Conservation (phyloP, 768 basidiomycete species). For the Suillus paluster region DNA sequence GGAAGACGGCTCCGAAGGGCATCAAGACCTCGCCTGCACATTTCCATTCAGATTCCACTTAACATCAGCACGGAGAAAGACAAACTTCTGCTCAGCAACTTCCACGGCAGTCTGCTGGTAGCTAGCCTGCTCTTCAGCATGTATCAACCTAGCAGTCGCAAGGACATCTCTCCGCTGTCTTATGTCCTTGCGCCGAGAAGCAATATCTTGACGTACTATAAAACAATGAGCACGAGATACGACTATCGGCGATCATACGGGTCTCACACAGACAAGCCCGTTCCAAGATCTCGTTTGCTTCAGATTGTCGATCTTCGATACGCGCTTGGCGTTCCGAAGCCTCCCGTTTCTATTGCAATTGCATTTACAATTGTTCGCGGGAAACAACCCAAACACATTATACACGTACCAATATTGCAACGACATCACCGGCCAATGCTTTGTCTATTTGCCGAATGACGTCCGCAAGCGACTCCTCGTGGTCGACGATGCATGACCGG, state of each 20-base stretch:
- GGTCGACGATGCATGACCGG: conserved; percentile 57
- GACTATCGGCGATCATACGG: conserved; percentile 22
- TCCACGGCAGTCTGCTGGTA: conserved; percentile 35
- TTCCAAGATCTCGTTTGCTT: conserved; percentile 46
- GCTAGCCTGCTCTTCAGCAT: conserved; percentile 33
- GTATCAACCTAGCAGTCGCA: conserved; percentile 44
- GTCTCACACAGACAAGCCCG: conserved; percentile 51
- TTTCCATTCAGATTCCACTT: conserved; percentile 6
- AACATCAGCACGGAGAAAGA: conserved; percentile 8
- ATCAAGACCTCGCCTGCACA: conserved; percentile 48
- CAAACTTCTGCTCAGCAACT: conserved; percentile 46
- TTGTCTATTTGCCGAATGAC: conserved; percentile 53
- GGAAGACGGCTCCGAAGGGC: conserved; percentile 53
- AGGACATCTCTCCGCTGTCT: conserved; percentile 52
- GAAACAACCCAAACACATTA: conserved; percentile 18
- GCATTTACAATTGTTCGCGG: conserved; percentile 31
- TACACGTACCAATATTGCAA: conserved; percentile 47
- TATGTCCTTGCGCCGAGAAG: conserved; percentile 48
- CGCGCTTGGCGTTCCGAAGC: conserved; percentile 65
- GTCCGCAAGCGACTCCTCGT: conserved; percentile 51
- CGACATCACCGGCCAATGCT: conserved; percentile 46
- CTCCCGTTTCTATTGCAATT: conserved; percentile 61
- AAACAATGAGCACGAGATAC: conserved; percentile 15
- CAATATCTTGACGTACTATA: conserved; percentile 49
- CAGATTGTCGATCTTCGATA: conserved; percentile 52